These are phyloP conservation scores for Hibiscus tridactylites DNA, from an alignment of 345 rosid genomes.

Conservation along the genomic window DNA sequence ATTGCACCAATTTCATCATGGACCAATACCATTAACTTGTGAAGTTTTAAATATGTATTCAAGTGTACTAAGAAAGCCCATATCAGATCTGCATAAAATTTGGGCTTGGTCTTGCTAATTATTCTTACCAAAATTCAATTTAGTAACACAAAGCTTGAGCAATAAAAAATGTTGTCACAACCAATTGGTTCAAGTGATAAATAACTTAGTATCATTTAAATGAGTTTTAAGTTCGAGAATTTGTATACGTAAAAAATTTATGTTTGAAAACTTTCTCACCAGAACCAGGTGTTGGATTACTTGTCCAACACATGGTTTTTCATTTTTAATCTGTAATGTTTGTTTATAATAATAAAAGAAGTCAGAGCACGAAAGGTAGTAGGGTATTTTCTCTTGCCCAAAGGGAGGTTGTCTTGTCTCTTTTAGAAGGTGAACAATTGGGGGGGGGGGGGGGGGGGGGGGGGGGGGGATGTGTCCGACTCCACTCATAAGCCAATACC, in stretches of 20 bases:
- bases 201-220: too few relatives aligned
- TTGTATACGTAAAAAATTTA: too few relatives aligned
- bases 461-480: conserved; percentile 8
- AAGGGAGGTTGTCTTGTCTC: conserved; percentile 19
- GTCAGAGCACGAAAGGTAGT: conserved; percentile 7
- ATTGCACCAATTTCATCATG: too few relatives aligned
- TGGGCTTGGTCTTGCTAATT: background rate
- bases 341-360: background rate
- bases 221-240: too few relatives aligned
- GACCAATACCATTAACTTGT: conserved; percentile 32
- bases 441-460: conserved; percentile 11
- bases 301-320: too few relatives aligned
- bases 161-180: too few relatives aligned
- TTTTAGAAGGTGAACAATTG: background rate
- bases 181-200: too few relatives aligned
- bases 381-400: background rate
- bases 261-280: too few relatives aligned
- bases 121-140: too few relatives aligned
- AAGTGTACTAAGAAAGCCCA: background rate
- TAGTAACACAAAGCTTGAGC: too few relatives aligned
- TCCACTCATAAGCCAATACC: conserved; percentile 6
- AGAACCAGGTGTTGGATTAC: too few relatives aligned
- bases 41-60: background rate
- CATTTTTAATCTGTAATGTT: too few relatives aligned
- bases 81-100: background rate